Percentiles rank a stretch among this genome's conserved stretches.
Evolutionary conservation across 805 yeast species (phyloP).

Genomic region (Ogataea sp.): DNA sequence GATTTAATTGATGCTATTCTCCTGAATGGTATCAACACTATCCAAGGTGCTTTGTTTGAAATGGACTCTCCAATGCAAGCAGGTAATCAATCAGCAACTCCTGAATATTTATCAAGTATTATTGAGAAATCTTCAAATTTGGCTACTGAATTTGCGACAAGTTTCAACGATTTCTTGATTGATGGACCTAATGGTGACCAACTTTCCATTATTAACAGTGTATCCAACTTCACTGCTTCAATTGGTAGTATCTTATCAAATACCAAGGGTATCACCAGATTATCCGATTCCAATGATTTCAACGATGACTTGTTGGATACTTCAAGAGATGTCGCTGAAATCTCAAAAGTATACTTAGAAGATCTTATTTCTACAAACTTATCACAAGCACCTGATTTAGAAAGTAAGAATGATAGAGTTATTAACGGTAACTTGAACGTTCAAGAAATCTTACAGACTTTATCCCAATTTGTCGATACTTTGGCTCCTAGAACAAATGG

Average conservation of each 20-base stretch:
- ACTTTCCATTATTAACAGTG: constrained; percentile 49
- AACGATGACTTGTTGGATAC: constrained; percentile 41
- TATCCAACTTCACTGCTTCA: constrained; percentile 55
- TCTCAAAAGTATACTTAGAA: constrained; percentile 54
- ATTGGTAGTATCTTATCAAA: constrained; percentile 56
- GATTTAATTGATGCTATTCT: constrained; percentile 63
- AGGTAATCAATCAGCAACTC: constrained; percentile 70
- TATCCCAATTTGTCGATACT: constrained; percentile 47
- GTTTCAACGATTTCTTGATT: constrained; percentile 66
- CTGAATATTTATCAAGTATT: constrained; percentile 57
- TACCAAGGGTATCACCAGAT: constrained; percentile 60
- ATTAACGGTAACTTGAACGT: constrained; percentile 69
- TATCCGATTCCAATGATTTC: constrained; percentile 39
- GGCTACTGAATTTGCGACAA: constrained; percentile 74
- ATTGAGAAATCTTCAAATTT: constrained; percentile 61
- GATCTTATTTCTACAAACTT: constrained; percentile 48
- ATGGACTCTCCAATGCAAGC: constrained; percentile 76
- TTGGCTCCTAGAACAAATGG: constrained; percentile 31
- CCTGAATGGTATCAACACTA: constrained; percentile 56
- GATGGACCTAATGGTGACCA: constrained; percentile 64
- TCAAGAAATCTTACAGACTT: constrained; percentile 59
- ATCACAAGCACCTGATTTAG: constrained; percentile 45
- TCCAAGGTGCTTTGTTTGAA: constrained; percentile 66
- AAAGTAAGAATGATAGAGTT: constrained; percentile 59
- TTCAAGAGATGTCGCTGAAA: constrained; percentile 51